Evolutionary conservation across 2,329 filamentous ascomycete species (phyloP), one percentile per base, ranked within the genome.

Genomic region (Nannizzia gypsea): DNA sequence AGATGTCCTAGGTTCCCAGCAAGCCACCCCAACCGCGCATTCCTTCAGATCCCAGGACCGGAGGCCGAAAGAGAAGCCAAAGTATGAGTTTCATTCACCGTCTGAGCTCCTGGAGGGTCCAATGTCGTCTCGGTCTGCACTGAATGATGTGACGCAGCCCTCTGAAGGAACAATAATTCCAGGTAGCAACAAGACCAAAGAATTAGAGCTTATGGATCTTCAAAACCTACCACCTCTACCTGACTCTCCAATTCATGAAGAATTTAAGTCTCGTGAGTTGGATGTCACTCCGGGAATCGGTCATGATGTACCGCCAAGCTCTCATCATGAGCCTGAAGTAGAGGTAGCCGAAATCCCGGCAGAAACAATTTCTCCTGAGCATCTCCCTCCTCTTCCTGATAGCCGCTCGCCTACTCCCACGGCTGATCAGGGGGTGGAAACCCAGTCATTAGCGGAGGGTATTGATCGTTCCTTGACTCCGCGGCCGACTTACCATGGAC

Each of bases 21-120:
- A 89, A 67, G 80, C 81, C 0, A 90, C 87, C 1, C 87, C 88
- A 1, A 88, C 83, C 62, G 85, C 85, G 3, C 78, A 77, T 17
- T 71, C 76, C 8, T 80, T 80, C 57, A 69, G 73, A 13, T 60
- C 72, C 52, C 67, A 66, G 1, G 31, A 61, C 58, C 62, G 67
- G 55, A 63, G 63, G 11, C 71, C 70, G 60, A 70, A 73, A 42
- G 73, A 78, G 40, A 72, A 72, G 60, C 71, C 68, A 1, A 75
- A 72, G 42, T 76, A 77, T 60, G 74, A 77, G 57, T 77, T 77
- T 59, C 75, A 77, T 62, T 77, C 76, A 17, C 74, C 75, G 1
- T 76, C 75, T 1, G 76, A 78, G 60, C 68, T 78, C 9, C 63
- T 78, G 13, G 73, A 72, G 56, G 74, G 76, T 59, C 55, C 55